These are phyloP conservation scores for Xylariomycetidae sp. DNA, from an alignment of 2,329 filamentous ascomycete genomes.

Conservation along the genomic window DNA sequence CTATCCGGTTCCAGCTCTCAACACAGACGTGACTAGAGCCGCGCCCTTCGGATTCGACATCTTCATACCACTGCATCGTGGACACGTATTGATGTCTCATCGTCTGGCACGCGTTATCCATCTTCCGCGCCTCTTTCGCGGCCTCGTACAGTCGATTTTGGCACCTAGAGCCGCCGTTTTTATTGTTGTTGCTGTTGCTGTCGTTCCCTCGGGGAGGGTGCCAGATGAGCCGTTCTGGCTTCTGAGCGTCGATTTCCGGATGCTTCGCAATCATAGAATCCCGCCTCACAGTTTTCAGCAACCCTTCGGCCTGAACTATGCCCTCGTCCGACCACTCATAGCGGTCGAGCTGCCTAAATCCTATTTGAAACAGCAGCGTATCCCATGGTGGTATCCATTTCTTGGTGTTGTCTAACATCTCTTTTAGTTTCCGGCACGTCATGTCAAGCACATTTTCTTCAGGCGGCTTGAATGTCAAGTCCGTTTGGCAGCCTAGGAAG, in stretches of 20 bases:
- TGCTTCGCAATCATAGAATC: no score
- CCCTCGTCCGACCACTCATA: no score
- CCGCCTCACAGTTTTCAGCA: no score
- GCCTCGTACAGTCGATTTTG: constrained; percentile 41
- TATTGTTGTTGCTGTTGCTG: no score
- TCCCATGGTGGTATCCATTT: constrained; percentile 34
- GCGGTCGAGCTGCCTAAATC: no score
- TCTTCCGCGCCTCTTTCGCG: constrained; percentile 20
- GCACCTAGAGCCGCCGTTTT: constrained; percentile 27
- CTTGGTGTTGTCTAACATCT: constrained; percentile 28
- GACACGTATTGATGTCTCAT: constrained; percentile 40
- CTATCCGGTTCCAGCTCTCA: constrained; percentile 35
- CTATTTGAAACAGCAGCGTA: no score
- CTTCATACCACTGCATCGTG: constrained; percentile 48
- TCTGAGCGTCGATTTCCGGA: constrained; percentile 18
- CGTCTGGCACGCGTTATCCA: constrained; percentile 10
- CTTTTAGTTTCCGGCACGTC: constrained; percentile 34
- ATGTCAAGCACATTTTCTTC: constrained; percentile 34
- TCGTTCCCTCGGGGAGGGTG: constrained; percentile 37
- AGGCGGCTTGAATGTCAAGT: constrained; percentile 24
- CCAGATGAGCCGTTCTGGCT: constrained; percentile 37
- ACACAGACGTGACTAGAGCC: constrained; percentile 47
- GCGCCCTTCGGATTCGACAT: constrained; percentile 42
- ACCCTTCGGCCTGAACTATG: no score
- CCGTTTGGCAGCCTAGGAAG: constrained; percentile 35